phyloP scores from a whole-genome alignment of 2,329 filamentous ascomycete genomes.

The Emericellopsis cladophorae region DNA sequence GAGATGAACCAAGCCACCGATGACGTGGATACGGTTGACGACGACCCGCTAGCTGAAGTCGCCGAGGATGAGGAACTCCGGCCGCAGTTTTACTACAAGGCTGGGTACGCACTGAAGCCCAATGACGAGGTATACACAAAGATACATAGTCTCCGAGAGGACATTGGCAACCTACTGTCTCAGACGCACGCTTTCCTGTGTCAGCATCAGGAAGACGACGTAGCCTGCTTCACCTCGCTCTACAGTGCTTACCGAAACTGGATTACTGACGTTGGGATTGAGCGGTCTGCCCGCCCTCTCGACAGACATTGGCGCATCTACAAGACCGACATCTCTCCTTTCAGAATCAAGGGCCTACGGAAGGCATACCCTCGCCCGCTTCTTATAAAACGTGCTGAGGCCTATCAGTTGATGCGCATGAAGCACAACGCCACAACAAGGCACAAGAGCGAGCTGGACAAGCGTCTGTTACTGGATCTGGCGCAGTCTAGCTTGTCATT shows the following conservation, averaged over 20 bases:
- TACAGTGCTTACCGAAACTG: conserved; percentile 89
- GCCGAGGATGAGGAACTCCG: conserved; percentile 72
- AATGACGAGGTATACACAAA: conserved; percentile 49
- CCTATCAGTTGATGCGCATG: conserved; percentile 88
- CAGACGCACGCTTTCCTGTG: conserved; percentile 75
- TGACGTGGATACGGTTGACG: conserved; percentile 26
- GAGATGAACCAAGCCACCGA: conserved; percentile 27
- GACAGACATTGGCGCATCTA: conserved; percentile 79
- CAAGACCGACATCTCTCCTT: conserved; percentile 75
- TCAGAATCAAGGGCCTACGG: conserved; percentile 84
- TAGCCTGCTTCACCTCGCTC: conserved; percentile 83
- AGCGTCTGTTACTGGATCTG: conserved; percentile 70
- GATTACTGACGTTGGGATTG: conserved; percentile 96
- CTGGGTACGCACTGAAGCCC: conserved; percentile 64
- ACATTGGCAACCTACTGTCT: conserved; percentile 69
- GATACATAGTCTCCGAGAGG: conserved; percentile 71
- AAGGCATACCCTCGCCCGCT: conserved; percentile 89
- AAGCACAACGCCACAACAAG: conserved; percentile 86
- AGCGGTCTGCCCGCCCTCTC: conserved; percentile 84
- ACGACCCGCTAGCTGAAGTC: conserved; percentile 47
- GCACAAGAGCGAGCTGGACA: conserved; percentile 83
- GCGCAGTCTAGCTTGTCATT: conserved; percentile 80
- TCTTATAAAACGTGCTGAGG: conserved; percentile 83
- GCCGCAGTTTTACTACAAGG: conserved; percentile 77
- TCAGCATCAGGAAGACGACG: conserved; percentile 83